Percentiles rank a stretch among this genome's conserved stretches.
Conservation (phyloP, 352 stramenopile genomes). For the Pythium dissimile region DNA sequence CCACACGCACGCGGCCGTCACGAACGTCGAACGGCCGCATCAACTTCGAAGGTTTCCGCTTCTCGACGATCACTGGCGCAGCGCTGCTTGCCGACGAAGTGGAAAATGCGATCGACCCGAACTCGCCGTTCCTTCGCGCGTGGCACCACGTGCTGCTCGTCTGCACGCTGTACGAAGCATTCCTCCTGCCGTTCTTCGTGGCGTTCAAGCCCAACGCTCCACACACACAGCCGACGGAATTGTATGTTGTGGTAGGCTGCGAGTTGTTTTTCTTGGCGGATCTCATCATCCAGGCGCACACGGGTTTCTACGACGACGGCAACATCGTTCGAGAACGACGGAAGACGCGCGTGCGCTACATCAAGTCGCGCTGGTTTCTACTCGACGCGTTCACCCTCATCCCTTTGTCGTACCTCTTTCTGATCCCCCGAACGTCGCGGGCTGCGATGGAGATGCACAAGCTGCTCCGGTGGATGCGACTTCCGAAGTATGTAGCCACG, state of each 20-base stretch:
- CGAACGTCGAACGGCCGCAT: background rate
- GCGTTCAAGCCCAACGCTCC: constrained; percentile 34
- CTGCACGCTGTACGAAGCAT: constrained; percentile 48
- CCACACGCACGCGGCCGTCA: no score
- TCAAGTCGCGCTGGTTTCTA: constrained; percentile 41
- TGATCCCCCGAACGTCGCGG: constrained; percentile 4
- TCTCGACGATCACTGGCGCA: constrained; percentile 7
- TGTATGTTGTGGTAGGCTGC: constrained; percentile 24
- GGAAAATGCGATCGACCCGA: constrained; percentile 49
- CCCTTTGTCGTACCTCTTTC: constrained; percentile 28
- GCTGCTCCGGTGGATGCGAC: constrained; percentile 33
- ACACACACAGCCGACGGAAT: constrained; percentile 11
- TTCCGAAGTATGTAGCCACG: constrained; percentile 43
- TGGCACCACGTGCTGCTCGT: constrained; percentile 62
- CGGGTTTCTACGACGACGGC: constrained; percentile 53
- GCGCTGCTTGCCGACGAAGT: constrained; percentile 22
- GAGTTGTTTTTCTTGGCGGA: constrained; percentile 57
- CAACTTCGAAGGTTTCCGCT: constrained; percentile 15
- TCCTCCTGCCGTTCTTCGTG: constrained; percentile 54
- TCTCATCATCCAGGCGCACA: constrained; percentile 53
- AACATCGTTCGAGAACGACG: constrained; percentile 49
- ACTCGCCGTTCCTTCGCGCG: constrained; percentile 29
- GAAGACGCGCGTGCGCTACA: constrained; percentile 40
- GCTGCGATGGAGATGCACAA: constrained; percentile 36
- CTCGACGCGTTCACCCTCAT: constrained; percentile 50